These are phyloP conservation scores for Castanopsis chinensis DNA, from an alignment of 306 rosid species.

Conservation along the genomic window DNA sequence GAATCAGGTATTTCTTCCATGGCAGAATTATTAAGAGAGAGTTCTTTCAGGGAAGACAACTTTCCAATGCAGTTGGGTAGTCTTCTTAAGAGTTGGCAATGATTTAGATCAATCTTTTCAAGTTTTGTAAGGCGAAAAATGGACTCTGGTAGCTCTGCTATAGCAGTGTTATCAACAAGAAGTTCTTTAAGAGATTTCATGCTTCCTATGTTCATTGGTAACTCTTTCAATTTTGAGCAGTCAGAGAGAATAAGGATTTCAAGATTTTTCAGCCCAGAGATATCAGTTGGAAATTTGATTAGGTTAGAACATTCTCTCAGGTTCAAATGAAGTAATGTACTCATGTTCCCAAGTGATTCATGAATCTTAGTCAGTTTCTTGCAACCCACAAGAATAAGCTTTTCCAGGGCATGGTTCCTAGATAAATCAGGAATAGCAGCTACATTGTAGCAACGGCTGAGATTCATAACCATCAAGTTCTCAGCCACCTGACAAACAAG, in stretches of 20 bases:
- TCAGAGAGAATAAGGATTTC: slow-evolving; percentile 46
- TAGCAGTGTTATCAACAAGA: slow-evolving; percentile 37
- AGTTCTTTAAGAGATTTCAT: slow-evolving; percentile 45
- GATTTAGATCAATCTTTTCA: slow-evolving; percentile 35
- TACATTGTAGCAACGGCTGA: slow-evolving; percentile 32
- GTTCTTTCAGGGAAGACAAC: slow-evolving; percentile 41
- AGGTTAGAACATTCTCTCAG: slow-evolving; percentile 39
- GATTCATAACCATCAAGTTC: slow-evolving; percentile 50
- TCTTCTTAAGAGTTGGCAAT: slow-evolving; percentile 34
- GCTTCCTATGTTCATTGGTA: slow-evolving; percentile 46
- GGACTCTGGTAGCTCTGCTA: slow-evolving; percentile 47
- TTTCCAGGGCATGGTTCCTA: slow-evolving; percentile 36
- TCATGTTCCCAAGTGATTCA: slow-evolving; percentile 47
- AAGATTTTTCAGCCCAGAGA: slow-evolving; percentile 53
- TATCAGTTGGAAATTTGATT: slow-evolving; percentile 39
- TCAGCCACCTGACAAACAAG: slow-evolving; percentile 41
- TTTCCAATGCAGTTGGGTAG: slow-evolving; percentile 50
- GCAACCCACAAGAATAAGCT: slow-evolving; percentile 50
- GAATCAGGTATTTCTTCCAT: slow-evolving; percentile 50
- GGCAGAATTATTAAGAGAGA: slow-evolving; percentile 40
- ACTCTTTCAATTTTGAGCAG: slow-evolving; percentile 38
- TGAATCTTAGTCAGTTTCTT: slow-evolving; percentile 38
- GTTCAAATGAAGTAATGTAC: slow-evolving; percentile 43
- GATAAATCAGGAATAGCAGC: slow-evolving; percentile 55
- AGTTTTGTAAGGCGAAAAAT: slow-evolving; percentile 45